phyloP scores from a whole-genome alignment of 192 early-diverging fungal genomes.

The Phlyctochytrium arcticum region DNA sequence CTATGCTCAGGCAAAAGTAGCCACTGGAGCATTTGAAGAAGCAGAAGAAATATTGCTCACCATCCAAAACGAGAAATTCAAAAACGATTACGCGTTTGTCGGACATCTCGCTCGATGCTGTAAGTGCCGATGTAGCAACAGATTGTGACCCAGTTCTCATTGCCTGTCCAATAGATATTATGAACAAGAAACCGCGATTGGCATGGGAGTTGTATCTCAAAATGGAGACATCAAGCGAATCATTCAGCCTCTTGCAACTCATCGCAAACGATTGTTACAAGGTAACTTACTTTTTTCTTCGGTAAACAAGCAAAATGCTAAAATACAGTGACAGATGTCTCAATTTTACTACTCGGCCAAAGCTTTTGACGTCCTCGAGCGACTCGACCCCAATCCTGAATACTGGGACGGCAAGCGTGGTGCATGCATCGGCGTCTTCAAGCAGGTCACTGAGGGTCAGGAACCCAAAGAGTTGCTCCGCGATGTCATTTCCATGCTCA shows the following conservation, averaged over 20 bases:
- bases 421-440: constrained; percentile 55
- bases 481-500: constrained; percentile 49
- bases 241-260: constrained; percentile 57
- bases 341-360: constrained; percentile 54
- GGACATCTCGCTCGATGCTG: constrained; percentile 58
- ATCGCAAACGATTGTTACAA: constrained; percentile 65
- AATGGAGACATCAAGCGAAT: constrained; percentile 64
- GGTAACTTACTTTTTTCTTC: constrained; percentile 12
- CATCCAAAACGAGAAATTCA: constrained; percentile 58
- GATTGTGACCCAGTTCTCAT: background rate
- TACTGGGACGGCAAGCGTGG: constrained; percentile 67
- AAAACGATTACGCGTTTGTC: constrained; percentile 54
- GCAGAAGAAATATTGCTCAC: constrained; percentile 54
- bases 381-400: constrained; percentile 58
- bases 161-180: constrained; percentile 40
- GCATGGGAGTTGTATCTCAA: constrained; percentile 64
- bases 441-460: constrained; percentile 45
- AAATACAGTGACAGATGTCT: constrained; percentile 24
- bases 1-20: constrained; percentile 59
- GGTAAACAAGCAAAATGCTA: background rate
- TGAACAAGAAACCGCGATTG: constrained; percentile 57
- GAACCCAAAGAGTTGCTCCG: constrained; percentile 51
- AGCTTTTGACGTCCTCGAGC: constrained; percentile 60
- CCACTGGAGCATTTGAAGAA: constrained; percentile 54
- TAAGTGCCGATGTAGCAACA: constrained; percentile 19